Evolutionary conservation across 352 stramenopile genomes (phyloP), one percentile per base, ranked within the genome.

Genomic region (Peronosclerospora sorghi): DNA sequence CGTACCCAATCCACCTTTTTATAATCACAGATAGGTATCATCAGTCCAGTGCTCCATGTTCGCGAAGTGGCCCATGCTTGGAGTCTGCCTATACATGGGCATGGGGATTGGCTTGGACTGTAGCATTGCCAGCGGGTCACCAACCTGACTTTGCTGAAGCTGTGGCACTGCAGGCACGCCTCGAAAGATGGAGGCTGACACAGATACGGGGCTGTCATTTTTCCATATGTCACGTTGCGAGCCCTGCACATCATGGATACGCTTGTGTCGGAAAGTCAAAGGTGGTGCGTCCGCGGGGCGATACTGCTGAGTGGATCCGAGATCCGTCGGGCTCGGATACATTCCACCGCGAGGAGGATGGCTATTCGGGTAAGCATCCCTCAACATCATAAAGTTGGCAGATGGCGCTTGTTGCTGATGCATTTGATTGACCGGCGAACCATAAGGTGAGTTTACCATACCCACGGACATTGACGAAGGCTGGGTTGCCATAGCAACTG

Each of bases 131-230:
- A 69, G 55, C 14, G 37, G 32, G 6, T 70, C 64, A 23, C 30
- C 58, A 18, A 44, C 47, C 44, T 56, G 45, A n/a, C 30, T 28
- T 43, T 63, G 62, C 18, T 73, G 51, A 6, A 65, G 49, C n/a
- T 65, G 45, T 42, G 62, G 45, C 39, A 59, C 41, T 2, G 41
- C 21, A 19, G 60, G 54, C 34, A 59, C 52, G 3, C 58, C 53
- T 12, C 66, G 69, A 44, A 75, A 82, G 34, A 82, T 76, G 9
- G 60, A 63, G n/a, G 69, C 63, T 39, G 64, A 65, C 17, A 82
- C 69, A 6, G 69, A 82, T 45, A 82, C 69, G 30, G 69, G 69
- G 34, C 69, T 82, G 23, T 82, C 66, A 17, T 66, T 76, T 47
- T 75, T 75, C 69, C 69, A 82, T 46, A 70, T 43, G 32, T 78